These are phyloP conservation scores for Pseudopithomyces chartarum DNA, from an alignment of 2,329 filamentous ascomycete genomes.

Conservation along the genomic window DNA sequence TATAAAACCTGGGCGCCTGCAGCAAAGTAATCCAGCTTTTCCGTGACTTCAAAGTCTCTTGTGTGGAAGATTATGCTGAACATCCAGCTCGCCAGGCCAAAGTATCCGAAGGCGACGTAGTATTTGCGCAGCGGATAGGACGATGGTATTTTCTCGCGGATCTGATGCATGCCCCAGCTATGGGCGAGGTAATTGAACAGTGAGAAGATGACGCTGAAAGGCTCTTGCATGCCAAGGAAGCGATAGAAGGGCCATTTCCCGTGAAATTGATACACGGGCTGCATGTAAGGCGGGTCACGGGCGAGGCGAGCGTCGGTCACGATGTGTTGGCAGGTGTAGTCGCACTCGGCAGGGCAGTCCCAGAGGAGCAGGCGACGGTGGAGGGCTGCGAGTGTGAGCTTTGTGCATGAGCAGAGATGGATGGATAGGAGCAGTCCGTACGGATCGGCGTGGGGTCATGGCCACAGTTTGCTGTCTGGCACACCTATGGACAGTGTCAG, in stretches of 20 bases:
- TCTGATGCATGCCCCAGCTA: constrained; percentile 71
- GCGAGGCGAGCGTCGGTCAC: constrained; percentile 74
- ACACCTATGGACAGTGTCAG: constrained; percentile 63
- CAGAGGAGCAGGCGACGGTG: constrained; percentile 87
- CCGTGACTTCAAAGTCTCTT: constrained; percentile 81
- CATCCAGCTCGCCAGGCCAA: constrained; percentile 82
- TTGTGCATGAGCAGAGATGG: not conserved
- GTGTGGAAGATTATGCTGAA: constrained; percentile 93
- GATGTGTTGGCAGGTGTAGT: constrained; percentile 97
- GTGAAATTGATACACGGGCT: constrained; percentile 86
- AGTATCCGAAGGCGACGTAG: constrained; percentile 79
- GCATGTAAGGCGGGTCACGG: constrained; percentile 65
- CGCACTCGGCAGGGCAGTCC: constrained; percentile 92
- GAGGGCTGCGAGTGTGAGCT: constrained; percentile 63
- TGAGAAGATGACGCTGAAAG: constrained; percentile 90
- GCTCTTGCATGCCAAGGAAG: constrained; percentile 91
- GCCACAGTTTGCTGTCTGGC: constrained; percentile 77
- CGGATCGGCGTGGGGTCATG: constrained; percentile 69
- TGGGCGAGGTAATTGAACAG: constrained; percentile 90
- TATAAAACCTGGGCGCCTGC: constrained; percentile 90
- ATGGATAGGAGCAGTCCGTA: constrained; percentile 53
- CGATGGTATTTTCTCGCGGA: constrained; percentile 72
- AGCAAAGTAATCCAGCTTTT: constrained; percentile 95
- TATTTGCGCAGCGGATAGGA: constrained; percentile 78
- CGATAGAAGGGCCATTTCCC: constrained; percentile 98